Evolutionary conservation across 208 protist species (phyloP).

Genomic region (Crithidia acanthocephali): DNA sequence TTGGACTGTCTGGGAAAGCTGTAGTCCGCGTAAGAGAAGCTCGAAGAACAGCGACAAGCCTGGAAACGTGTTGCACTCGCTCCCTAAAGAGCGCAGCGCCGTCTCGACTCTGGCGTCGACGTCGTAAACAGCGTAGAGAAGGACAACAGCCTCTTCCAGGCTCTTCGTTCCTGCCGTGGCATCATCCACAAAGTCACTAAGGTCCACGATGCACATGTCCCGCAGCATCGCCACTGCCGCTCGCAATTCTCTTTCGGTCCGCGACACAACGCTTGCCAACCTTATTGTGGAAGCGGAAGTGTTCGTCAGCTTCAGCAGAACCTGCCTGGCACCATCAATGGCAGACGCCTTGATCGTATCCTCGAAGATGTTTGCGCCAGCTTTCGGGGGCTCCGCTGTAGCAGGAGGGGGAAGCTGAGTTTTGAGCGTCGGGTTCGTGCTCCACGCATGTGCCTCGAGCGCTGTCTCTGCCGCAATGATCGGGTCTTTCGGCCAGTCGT

Average conservation of each 20-base stretch:
- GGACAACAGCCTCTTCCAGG: neutral
- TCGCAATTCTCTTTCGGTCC: neutral
- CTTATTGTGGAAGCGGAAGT: too few species aligned
- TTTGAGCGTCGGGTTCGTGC: neutral
- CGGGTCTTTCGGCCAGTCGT: conserved; percentile 10
- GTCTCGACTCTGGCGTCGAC: neutral
- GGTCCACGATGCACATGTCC: neutral
- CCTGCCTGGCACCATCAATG: too few species aligned
- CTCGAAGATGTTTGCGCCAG: neutral
- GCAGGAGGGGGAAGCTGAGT: neutral
- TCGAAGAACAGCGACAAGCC: neutral
- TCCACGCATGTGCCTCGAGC: neutral
- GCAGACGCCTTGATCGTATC: neutral
- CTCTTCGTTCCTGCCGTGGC: neutral
- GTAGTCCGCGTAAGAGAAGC: neutral
- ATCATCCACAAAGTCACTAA: conserved; percentile 1
- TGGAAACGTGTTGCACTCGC: neutral
- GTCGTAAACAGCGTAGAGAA: conserved; percentile 8
- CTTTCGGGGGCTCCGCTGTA: neutral
- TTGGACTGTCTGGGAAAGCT: neutral
- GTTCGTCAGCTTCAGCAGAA: too few species aligned
- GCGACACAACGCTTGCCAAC: neutral
- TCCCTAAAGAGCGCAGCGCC: conserved; percentile 5
- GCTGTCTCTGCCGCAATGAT: neutral
- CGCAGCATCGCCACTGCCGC: neutral